Percentiles rank a stretch among this genome's conserved stretches.
Conservation (phyloP, 345 rosid species). For the Citrus inodora region DNA sequence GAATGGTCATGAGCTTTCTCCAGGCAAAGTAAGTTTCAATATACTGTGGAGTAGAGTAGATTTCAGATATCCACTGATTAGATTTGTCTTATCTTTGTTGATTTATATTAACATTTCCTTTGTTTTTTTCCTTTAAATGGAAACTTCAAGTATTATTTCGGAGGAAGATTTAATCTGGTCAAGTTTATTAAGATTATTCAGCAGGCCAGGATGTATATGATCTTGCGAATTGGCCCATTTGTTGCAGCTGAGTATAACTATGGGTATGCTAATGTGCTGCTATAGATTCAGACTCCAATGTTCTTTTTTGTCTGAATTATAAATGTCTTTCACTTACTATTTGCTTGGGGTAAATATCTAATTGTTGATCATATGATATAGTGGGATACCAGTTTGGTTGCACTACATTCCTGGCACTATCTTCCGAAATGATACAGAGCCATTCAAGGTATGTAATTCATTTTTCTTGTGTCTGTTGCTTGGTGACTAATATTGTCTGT, state of each 20-base stretch:
- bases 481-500: not conserved
- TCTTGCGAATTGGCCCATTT: conserved; percentile 94
- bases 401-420: conserved; percentile 86
- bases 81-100: not conserved
- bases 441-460: conserved; percentile 59
- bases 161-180: conserved; percentile 79
- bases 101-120: not conserved
- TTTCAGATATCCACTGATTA: not conserved
- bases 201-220: conserved; percentile 82
- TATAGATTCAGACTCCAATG: not conserved
- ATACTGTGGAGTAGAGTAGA: not conserved
- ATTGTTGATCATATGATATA: conserved; percentile 18
- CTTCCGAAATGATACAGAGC: conserved; percentile 76
- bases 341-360: not conserved
- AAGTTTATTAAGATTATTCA: conserved; percentile 87
- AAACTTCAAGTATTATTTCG: conserved; percentile 61
- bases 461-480: not conserved
- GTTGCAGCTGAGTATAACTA: conserved; percentile 93
- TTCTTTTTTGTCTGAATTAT: not conserved
- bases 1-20: conserved; percentile 89
- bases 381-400: conserved; percentile 92
- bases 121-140: not conserved
- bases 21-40: conserved; percentile 48
- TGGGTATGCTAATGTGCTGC: conserved; percentile 45
- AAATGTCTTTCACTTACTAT: not conserved